phyloP scores from a whole-genome alignment of 2,329 filamentous ascomycete species.

The Pseudocercospora pini-densiflorae region DNA sequence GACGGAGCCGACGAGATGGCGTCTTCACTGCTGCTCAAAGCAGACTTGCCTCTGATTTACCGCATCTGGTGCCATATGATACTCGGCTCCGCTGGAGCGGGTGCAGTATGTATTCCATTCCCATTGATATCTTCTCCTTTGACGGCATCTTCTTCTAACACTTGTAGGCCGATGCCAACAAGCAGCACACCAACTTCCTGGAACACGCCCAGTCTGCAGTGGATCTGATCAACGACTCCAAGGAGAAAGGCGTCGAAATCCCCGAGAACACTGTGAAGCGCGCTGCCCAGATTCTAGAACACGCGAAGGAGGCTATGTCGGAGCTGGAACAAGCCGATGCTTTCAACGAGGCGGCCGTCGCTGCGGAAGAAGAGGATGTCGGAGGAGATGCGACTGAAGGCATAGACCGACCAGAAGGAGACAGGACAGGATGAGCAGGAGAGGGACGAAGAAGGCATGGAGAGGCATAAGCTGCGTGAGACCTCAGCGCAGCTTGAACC shows the following conservation, averaged over 20 bases:
- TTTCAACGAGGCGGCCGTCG: not conserved
- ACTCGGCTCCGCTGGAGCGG: not conserved
- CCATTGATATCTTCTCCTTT: not conserved
- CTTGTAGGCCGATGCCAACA: not conserved
- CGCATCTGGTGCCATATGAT: not conserved
- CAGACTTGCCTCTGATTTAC: not conserved
- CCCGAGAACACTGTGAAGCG: not conserved
- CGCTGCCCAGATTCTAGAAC: not conserved
- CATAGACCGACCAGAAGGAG: too few species aligned
- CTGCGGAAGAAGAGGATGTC: too few species aligned
- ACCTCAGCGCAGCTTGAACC: too few species aligned
- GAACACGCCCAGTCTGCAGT: not conserved
- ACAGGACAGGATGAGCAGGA: too few species aligned
- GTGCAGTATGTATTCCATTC: not conserved
- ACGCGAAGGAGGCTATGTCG: not conserved
- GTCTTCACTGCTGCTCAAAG: not conserved
- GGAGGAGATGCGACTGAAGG: too few species aligned
- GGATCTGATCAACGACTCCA: not conserved
- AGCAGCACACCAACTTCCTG: not conserved
- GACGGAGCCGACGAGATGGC: not conserved
- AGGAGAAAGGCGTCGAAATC: not conserved
- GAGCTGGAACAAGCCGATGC: not conserved
- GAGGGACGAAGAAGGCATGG: too few species aligned
- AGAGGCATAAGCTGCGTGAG: too few species aligned
- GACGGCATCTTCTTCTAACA: not conserved